Conservation (phyloP, 2,329 filamentous ascomycete genomes). For the Geoglossum cookeanum region DNA sequence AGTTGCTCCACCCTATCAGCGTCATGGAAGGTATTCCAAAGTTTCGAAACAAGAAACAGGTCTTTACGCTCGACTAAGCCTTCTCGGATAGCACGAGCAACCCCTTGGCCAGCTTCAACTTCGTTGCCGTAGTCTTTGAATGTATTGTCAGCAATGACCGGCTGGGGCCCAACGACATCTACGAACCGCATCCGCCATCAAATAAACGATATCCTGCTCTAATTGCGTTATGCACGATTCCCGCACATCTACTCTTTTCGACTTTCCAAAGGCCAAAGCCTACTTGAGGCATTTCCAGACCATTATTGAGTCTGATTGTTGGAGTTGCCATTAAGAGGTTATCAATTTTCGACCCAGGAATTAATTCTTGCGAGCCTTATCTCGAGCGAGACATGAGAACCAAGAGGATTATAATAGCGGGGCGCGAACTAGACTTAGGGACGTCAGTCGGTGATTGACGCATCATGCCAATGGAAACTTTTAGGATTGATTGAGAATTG, state of each 20-base stretch:
- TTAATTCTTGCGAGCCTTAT: neutral
- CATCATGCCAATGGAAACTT: no score
- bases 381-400: neutral
- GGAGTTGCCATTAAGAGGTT: slow-evolving; percentile 16
- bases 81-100: slow-evolving; percentile 62
- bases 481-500: no score
- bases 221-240: slow-evolving; percentile 32
- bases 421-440: no score
- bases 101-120: slow-evolving; percentile 55
- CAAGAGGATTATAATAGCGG: no score
- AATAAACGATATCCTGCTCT: slow-evolving; percentile 41
- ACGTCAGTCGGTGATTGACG: no score
- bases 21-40: slow-evolving; percentile 87
- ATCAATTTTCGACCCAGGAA: neutral
- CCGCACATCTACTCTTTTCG: slow-evolving; percentile 47
- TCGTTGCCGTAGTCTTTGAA: slow-evolving; percentile 66
- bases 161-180: no score
- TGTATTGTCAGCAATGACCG: neutral
- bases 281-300: slow-evolving; percentile 53
- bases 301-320: slow-evolving; percentile 43
- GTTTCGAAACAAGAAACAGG: slow-evolving; percentile 82
- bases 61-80: slow-evolving; percentile 68
- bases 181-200: slow-evolving; percentile 37
- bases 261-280: slow-evolving; percentile 77
- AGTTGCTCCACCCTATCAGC: slow-evolving; percentile 58